Evolutionary conservation across 1,284 basidiomycete genomes (phyloP), one percentile per base, ranked within the genome.

Genomic region (Ustilago esculenta): DNA sequence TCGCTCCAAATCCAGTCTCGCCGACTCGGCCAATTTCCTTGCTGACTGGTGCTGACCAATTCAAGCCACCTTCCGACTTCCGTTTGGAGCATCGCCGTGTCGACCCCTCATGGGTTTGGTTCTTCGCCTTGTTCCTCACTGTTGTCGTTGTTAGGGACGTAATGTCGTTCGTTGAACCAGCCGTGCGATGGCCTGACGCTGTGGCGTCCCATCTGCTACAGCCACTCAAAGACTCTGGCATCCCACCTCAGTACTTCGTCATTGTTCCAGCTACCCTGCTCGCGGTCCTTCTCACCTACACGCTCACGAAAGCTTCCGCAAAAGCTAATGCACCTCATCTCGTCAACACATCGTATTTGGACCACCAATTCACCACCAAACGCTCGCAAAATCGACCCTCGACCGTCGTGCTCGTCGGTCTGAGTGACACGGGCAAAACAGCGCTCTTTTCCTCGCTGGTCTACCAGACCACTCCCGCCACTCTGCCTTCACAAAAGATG

Each of bases 341-440:
- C 11, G 50, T 29, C 3, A 30, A 20, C 6, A 18, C 48, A n/a
- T 35, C 47, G 14, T 17, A 36, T 6, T 30, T 45, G 5, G 41
- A 44, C 1, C 24, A 41, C 4, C 44, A 37, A 7, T 50, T 52
- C 21, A 42, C 51, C 15, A 33, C 37, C 2, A 61, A 51, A 24
- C 73, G 66, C 15, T 64, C 51, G 34, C 23, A 52, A 10, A 54
- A 45, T 7, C 39, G 67, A 21, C 25, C 76, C 0, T 63, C 72
- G 4, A 75, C 59, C 2, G 69, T 74, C 5, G 52, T 79, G 23
- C 66, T 81, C 3, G 64, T 78, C 10, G 79, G 79, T 1, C 48
- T 68, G 29, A 57, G 67, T 43, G 60, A 74, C 21, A 50, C 72
- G 5, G 79, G 79, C 41, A 81, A 81, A 49, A 79, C 79, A 5